Evolutionary conservation across 2,329 filamentous ascomycete genomes (phyloP).

Genomic region (Aschersonia sp.): DNA sequence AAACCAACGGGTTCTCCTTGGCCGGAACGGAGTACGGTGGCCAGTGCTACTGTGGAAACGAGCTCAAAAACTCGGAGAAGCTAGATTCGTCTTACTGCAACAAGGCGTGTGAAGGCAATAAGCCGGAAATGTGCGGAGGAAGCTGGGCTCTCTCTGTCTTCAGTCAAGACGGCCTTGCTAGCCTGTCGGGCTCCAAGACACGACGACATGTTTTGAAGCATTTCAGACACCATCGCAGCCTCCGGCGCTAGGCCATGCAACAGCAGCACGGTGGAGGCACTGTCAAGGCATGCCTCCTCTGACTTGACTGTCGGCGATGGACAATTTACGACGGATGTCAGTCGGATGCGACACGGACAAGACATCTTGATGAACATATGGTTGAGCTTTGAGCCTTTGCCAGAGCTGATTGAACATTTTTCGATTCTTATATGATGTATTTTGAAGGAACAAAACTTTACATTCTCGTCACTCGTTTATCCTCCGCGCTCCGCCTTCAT

Average conservation of each 20-base stretch:
- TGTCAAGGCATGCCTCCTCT: no score
- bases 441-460: no score
- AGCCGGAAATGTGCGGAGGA: constrained; percentile 34
- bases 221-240: constrained; percentile 16
- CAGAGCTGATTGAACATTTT: no score
- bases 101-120: constrained; percentile 31
- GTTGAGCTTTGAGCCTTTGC: no score
- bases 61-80: constrained; percentile 17
- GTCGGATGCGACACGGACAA: no score
- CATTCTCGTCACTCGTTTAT: no score
- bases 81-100: constrained; percentile 27
- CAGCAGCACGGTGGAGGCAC: no score
- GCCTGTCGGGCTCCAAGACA: constrained; percentile 11
- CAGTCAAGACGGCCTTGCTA: constrained; percentile 19
- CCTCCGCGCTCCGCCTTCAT: no score
- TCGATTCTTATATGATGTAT: no score
- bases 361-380: no score
- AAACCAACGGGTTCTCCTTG: constrained; percentile 22
- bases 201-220: constrained; percentile 25
- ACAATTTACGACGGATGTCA: no score
- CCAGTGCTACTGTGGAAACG: constrained; percentile 39
- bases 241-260: constrained; percentile 9
- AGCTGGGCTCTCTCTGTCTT: constrained; percentile 29
- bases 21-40: constrained; percentile 35
- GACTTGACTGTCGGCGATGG: no score